Evolutionary conservation across 2,329 filamentous ascomycete genomes (phyloP).

Genomic region (Paecilomyces niveus): DNA sequence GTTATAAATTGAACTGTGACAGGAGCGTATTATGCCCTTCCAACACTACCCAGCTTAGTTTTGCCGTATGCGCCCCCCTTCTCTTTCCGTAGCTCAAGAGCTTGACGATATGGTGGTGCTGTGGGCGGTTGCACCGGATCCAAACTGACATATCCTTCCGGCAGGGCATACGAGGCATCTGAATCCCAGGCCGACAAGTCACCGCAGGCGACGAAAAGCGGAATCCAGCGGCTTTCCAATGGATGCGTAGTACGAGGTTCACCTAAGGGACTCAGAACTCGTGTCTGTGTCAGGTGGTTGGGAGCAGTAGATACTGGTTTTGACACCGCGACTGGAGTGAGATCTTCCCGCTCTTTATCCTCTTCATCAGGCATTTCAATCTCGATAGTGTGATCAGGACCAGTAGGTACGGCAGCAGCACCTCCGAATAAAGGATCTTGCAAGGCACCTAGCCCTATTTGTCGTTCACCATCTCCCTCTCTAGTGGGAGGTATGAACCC

Average conservation of each 20-base stretch:
- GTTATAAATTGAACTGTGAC: not conserved
- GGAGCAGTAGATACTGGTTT: slow-evolving; percentile 2
- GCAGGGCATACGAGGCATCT: slow-evolving; percentile 86
- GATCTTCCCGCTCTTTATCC: slow-evolving; percentile 35
- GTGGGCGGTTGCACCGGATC: slow-evolving; percentile 94
- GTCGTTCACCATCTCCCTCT: slow-evolving; percentile 42
- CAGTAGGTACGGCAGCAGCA: slow-evolving; percentile 20
- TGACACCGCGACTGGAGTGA: slow-evolving; percentile 3
- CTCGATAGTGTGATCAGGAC: slow-evolving; percentile 24
- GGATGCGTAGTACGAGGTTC: slow-evolving; percentile 15
- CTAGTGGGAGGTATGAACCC: slow-evolving; percentile 67
- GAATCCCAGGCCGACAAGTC: slow-evolving; percentile 93
- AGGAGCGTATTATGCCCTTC: slow-evolving; percentile 11
- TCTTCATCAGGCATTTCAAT: slow-evolving; percentile 31
- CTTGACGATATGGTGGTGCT: slow-evolving; percentile 87
- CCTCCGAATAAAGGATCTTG: slow-evolving; percentile 35
- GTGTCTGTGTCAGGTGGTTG: slow-evolving; percentile 15
- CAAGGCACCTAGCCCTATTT: slow-evolving; percentile 19
- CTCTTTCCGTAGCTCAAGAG: slow-evolving; percentile 72
- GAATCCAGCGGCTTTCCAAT: slow-evolving; percentile 67
- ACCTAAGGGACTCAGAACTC: slow-evolving; percentile 40
- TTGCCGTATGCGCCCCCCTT: slow-evolving; percentile 72
- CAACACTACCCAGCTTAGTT: slow-evolving; percentile 42
- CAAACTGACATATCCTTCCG: slow-evolving; percentile 76
- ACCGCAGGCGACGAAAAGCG: slow-evolving; percentile 93